phyloP scores from a whole-genome alignment of 345 rosid genomes.

The Eucalyptus sideroxylon region DNA sequence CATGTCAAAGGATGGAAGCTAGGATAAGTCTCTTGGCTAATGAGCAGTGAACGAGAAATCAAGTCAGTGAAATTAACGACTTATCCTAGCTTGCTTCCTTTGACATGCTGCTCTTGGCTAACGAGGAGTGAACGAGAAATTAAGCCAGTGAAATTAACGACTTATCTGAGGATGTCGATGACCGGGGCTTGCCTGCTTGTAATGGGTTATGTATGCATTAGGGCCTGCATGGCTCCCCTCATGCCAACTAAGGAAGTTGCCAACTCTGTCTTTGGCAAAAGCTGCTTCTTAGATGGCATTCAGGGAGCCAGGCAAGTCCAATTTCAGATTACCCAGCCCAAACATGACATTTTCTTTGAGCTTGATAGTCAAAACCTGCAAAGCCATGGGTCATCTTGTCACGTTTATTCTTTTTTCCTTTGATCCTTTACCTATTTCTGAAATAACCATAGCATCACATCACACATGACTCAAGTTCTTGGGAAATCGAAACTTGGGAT shows the following conservation, averaged over 20 bases:
- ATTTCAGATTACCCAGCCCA: background rate
- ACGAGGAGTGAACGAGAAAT: background rate
- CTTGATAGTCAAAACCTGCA: background rate
- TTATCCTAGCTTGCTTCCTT: background rate
- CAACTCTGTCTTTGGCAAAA: constrained; percentile 5
- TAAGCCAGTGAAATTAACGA: background rate
- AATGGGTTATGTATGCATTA: background rate
- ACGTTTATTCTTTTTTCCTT: background rate
- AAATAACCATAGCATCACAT: background rate
- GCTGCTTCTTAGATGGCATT: constrained; percentile 44
- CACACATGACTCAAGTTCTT: background rate
- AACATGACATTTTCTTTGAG: background rate
- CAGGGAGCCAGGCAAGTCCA: constrained; percentile 62
- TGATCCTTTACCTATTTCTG: background rate
- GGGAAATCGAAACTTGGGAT: background rate
- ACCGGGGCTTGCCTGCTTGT: background rate
- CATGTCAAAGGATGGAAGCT: background rate
- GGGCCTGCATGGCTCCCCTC: constrained; percentile 44
- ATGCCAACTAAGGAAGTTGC: constrained; percentile 36
- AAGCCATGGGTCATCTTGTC: background rate
- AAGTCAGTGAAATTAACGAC: background rate
- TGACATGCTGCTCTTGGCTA: background rate
- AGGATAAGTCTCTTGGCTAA: background rate
- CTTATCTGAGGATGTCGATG: background rate
- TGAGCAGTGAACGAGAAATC: background rate